Conservation (phyloP, 2,329 filamentous ascomycete genomes). For the Tolypocladium ophioglossoides region DNA sequence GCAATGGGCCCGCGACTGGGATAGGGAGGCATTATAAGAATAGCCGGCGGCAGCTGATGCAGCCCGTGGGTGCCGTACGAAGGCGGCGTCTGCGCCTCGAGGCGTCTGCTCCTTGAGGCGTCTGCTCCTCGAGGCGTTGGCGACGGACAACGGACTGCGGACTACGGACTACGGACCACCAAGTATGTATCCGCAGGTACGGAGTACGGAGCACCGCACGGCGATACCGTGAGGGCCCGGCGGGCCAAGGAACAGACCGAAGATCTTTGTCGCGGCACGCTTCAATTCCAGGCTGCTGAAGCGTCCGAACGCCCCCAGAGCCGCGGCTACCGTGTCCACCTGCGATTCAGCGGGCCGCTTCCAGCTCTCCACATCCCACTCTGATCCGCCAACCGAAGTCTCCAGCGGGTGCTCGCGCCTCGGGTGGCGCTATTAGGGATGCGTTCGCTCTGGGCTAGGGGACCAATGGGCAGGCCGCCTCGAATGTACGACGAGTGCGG, state of each 20-base stretch:
- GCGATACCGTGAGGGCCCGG: background rate
- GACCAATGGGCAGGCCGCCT: background rate
- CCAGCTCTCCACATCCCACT: background rate
- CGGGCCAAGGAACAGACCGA: background rate
- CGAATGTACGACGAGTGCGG: background rate
- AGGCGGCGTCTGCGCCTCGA: background rate
- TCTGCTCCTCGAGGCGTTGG: too few species aligned
- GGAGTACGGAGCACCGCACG: background rate
- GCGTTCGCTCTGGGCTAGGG: background rate
- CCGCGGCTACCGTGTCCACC: background rate
- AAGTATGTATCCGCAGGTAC: background rate
- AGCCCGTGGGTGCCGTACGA: background rate
- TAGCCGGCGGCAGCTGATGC: conserved; percentile 1
- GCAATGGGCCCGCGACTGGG: background rate
- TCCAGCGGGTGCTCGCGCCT: background rate
- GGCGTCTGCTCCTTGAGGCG: background rate
- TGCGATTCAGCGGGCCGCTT: too few species aligned
- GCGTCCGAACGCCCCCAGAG: background rate
- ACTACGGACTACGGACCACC: too few species aligned
- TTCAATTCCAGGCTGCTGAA: background rate
- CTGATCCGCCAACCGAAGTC: background rate
- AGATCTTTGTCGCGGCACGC: background rate
- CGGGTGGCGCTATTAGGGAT: background rate
- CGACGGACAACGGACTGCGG: too few species aligned
- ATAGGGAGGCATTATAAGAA: too few species aligned